Base-by-base conservation (phyloP, 768 basidiomycete species). In the Roridomyces roridus region DNA sequence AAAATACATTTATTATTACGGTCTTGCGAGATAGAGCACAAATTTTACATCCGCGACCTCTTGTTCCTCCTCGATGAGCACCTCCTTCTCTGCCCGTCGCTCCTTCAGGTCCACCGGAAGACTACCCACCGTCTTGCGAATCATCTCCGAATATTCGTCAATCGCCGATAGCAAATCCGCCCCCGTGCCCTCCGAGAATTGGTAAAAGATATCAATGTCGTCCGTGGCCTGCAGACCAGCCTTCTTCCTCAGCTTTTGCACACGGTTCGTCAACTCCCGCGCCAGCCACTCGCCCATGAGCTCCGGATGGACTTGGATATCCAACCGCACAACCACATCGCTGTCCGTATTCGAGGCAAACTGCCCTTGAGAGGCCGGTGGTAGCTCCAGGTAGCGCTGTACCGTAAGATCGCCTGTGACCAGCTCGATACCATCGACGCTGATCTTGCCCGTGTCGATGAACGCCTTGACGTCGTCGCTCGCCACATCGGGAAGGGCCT, bases 191-290 rank as follows among this genome's bases (percentile, higher is more conserved):
- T 83, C 82, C 65, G 89, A 87, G 70, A 96, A 91, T 55, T 74
- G 74, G 76, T 95, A 95, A 74, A 88, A 96, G 36, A 97, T 84
- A 49, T 92, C 82, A 25, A 98, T 87, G 68, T 97, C 93, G 69
- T 99, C 97, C 7, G 94, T 95, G 18, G 96, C 89, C 73, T 95
- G 94, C 61, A 98, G 79, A 14, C 95, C 94, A 1, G 94, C 95
- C 73, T 95, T 94, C 78, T 99, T 99, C 65, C 97, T 83, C 57
- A 98, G 78, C 70, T 92, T 94, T 77, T 99, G 97, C 39, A 98
- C 88, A 50, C 96, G 89, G 63, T 95, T 96, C 60, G 91, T 89
- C 62, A 98, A 73, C 72, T 96, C 93, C 41, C 97, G 85, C 42
- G 92, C 88, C 23, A 95, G 80, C 80, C 93, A 95, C 77, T 98